Conservation (phyloP, 176 grass and related monocot species). For the Calamus simplicifolius region DNA sequence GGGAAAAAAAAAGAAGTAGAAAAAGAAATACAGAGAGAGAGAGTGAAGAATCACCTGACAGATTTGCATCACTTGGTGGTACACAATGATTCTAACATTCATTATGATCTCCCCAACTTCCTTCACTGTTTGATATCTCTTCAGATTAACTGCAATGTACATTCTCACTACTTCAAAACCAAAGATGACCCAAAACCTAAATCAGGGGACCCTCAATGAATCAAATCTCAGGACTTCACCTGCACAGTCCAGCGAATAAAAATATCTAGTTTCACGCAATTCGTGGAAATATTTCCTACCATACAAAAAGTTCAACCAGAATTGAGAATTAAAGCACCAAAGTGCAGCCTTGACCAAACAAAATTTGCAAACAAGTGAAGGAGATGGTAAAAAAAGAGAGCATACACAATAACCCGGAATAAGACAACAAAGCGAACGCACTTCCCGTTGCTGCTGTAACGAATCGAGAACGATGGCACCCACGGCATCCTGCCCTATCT, state of each 20-base stretch:
- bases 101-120: conserved; percentile 25
- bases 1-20: no score
- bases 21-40: no score
- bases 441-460: conserved; percentile 21
- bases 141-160: conserved; percentile 30
- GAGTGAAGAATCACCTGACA: conserved; percentile 42
- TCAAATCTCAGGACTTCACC: conserved; percentile 3
- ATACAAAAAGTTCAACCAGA: not conserved
- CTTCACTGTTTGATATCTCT: conserved; percentile 18
- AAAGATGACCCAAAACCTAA: not conserved
- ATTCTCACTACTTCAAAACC: conserved; percentile 19
- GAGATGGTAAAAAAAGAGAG: not conserved
- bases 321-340: not conserved
- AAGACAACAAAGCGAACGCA: conserved; percentile 20
- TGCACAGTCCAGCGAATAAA: not conserved
- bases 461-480: conserved; percentile 14
- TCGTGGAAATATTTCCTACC: not conserved
- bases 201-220: conserved; percentile 2
- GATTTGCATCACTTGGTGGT: conserved; percentile 39
- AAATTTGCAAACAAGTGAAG: not conserved
- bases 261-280: not conserved
- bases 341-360: no score
- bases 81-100: conserved; percentile 36
- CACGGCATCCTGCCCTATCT: conserved; percentile 27
- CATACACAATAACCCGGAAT: conserved; percentile 37